Percentiles rank a stretch among this genome's conserved stretches.
phyloP scores from a whole-genome alignment of 2,329 filamentous ascomycete genomes.

The Fusarium verrucosum region DNA sequence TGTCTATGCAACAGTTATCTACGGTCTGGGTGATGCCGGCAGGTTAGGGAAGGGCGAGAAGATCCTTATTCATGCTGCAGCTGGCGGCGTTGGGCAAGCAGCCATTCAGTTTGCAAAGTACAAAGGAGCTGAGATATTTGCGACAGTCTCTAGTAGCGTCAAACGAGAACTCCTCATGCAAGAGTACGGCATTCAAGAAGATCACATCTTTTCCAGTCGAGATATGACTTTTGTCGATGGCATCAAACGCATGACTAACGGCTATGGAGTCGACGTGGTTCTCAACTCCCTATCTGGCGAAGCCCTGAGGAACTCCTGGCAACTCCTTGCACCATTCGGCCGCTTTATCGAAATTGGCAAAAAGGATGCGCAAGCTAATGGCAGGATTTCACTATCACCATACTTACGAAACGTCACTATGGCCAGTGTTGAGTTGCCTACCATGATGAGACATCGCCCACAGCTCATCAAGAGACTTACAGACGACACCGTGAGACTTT shows the following conservation, averaged over 20 bases:
- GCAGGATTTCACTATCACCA: neutral
- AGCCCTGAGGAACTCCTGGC: neutral
- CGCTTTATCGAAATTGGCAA: neutral
- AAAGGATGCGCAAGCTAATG: neutral
- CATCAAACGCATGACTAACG: neutral
- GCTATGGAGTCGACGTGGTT: neutral
- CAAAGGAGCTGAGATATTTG: slow-evolving; percentile 41
- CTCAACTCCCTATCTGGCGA: neutral
- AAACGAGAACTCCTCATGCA: slow-evolving; percentile 29
- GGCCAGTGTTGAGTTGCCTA: neutral
- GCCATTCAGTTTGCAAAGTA: slow-evolving; percentile 40
- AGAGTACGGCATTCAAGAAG: neutral
- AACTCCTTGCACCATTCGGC: neutral
- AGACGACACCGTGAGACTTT: neutral
- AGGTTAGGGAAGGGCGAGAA: too few relatives aligned
- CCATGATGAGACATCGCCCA: neutral
- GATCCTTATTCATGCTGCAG: slow-evolving; percentile 44
- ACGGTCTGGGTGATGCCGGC: too few relatives aligned
- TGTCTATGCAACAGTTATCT: neutral
- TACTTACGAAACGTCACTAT: neutral
- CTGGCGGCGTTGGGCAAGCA: slow-evolving; percentile 41
- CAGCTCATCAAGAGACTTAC: neutral
- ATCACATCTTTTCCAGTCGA: neutral
- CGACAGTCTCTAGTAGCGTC: slow-evolving; percentile 44
- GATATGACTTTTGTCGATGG: neutral